Evolutionary conservation across 2,329 filamentous ascomycete species (phyloP).

Genomic region (Orbilia ellipsospora): DNA sequence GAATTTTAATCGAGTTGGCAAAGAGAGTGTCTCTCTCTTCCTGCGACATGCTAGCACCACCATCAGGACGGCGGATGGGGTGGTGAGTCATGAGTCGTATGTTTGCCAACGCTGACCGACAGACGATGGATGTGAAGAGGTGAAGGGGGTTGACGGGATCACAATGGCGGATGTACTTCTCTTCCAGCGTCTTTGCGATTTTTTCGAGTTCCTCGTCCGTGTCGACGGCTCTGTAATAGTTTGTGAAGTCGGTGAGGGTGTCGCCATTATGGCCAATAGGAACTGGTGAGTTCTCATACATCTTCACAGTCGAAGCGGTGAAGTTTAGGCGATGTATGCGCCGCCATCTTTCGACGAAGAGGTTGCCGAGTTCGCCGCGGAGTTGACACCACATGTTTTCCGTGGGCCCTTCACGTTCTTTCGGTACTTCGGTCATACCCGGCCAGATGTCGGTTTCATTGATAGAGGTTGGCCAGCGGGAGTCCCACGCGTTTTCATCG

Average conservation of each 20-base stretch:
- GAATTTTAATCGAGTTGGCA: conserved; percentile 62
- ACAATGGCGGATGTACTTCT: conserved; percentile 65
- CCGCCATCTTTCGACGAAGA: conserved; percentile 59
- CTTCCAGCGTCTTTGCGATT: conserved; percentile 64
- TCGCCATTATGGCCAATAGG: conserved; percentile 19
- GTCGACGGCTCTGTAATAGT: conserved; percentile 57
- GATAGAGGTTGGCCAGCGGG: conserved; percentile 27
- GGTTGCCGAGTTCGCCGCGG: conserved; percentile 63
- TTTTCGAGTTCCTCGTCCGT: conserved; percentile 61
- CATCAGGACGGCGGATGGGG: conserved; percentile 57
- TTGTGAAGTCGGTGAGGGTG: conserved; percentile 49
- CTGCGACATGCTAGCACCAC: conserved; percentile 57
- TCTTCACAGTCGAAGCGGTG: not conserved
- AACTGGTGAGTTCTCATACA: conserved; percentile 24
- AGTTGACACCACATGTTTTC: conserved; percentile 64
- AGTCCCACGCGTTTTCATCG: conserved; percentile 52
- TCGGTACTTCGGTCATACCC: conserved; percentile 39
- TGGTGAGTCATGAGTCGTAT: conserved; percentile 60
- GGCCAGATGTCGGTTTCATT: conserved; percentile 50
- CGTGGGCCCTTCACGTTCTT: conserved; percentile 38
- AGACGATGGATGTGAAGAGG: conserved; percentile 59
- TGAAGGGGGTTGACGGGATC: conserved; percentile 64
- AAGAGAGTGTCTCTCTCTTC: conserved; percentile 59
- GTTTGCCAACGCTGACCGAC: conserved; percentile 59
- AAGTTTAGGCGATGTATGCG: conserved; percentile 19